A percentile compares a stretch with the other conserved stretches of the same genome.
Evolutionary conservation across 2,329 filamentous ascomycete species (phyloP).

Genomic region (Purpureocillium lavendulum): DNA sequence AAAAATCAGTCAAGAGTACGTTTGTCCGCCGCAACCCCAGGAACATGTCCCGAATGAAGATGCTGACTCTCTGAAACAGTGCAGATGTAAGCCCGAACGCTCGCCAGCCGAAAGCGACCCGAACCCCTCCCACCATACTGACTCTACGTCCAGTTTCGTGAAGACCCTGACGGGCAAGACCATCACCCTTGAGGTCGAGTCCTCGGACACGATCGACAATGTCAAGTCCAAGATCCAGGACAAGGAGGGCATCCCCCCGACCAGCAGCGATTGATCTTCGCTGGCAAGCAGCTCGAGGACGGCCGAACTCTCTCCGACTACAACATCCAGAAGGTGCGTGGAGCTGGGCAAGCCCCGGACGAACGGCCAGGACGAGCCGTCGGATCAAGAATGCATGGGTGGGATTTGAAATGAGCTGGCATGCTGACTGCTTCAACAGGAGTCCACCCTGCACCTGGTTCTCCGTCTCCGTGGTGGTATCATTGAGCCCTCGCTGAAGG

Average conservation of each 20-base stretch:
- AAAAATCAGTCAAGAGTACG: constrained; percentile 53
- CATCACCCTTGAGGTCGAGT: constrained; percentile 99
- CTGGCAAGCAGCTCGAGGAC: constrained; percentile 98
- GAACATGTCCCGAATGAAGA: constrained; percentile 3
- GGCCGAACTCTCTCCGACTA: constrained; percentile 94
- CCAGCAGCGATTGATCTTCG: constrained; percentile 98
- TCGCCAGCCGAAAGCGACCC: constrained; percentile 9
- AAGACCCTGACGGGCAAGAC: constrained; percentile 99
- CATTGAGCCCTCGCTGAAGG: constrained; percentile 98
- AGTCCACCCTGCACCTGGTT: constrained; percentile 96
- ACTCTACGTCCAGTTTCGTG: constrained; percentile 69
- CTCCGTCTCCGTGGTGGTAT: constrained; percentile 98
- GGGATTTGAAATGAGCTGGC: constrained; percentile 4
- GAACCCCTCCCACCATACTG: constrained; percentile 17
- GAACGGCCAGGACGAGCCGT: constrained; percentile 1
- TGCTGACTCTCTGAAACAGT: constrained; percentile 53
- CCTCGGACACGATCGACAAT: constrained; percentile 98
- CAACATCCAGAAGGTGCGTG: constrained; percentile 95
- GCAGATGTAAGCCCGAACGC: constrained; percentile 69
- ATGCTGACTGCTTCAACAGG: constrained; percentile 44
- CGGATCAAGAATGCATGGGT: too few relatives aligned
- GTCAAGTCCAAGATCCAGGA: constrained; percentile 99
- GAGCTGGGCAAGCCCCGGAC: not conserved
- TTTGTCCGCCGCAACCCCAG: constrained; percentile 13
- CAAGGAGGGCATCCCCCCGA: constrained; percentile 99